These are phyloP conservation scores for Cornus controversa DNA, from an alignment of 148 eudicot genomes.

Conservation along the genomic window DNA sequence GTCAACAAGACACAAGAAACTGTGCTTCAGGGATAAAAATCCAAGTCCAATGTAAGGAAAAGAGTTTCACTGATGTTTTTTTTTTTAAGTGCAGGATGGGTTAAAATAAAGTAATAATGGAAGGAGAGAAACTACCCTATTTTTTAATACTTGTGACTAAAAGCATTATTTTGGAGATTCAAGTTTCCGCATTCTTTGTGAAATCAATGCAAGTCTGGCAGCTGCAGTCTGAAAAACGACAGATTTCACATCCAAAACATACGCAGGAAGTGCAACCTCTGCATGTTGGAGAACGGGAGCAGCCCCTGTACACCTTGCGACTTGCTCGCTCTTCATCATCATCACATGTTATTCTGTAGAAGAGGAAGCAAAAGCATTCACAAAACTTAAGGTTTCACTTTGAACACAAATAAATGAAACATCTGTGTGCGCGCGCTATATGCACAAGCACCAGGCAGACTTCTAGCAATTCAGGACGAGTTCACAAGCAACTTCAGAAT, in stretches of 20 bases:
- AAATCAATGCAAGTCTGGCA: slow-evolving; percentile 70
- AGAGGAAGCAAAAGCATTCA: slow-evolving; percentile 1
- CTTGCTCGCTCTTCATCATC: slow-evolving; percentile 71
- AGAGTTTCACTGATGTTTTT: not conserved
- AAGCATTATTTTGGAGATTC: not conserved
- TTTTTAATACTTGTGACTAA: not conserved
- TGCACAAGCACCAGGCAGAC: not conserved
- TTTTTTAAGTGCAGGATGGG: slow-evolving; percentile 9
- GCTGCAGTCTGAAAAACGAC: slow-evolving; percentile 65
- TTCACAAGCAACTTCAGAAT: not conserved
- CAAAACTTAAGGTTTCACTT: not conserved
- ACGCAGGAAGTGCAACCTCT: slow-evolving; percentile 73
- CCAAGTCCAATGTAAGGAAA: slow-evolving; percentile 2
- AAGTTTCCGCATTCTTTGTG: slow-evolving; percentile 41
- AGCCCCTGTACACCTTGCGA: slow-evolving; percentile 57
- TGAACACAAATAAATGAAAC: not conserved
- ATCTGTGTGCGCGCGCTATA: not conserved
- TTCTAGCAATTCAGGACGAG: not conserved
- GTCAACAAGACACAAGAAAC: not conserved
- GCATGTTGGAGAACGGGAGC: slow-evolving; percentile 52
- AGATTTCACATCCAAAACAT: slow-evolving; percentile 66
- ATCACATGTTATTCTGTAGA: slow-evolving; percentile 46
- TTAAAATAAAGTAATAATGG: slow-evolving; percentile 7
- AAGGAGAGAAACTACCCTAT: slow-evolving; percentile 4
- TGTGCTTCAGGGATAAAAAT: not conserved